A percentile compares a stretch with the other conserved stretches of the same genome.
These are phyloP conservation scores for Agaricales sp. DNA, from an alignment of 1,284 basidiomycete genomes.

Conservation along the genomic window DNA sequence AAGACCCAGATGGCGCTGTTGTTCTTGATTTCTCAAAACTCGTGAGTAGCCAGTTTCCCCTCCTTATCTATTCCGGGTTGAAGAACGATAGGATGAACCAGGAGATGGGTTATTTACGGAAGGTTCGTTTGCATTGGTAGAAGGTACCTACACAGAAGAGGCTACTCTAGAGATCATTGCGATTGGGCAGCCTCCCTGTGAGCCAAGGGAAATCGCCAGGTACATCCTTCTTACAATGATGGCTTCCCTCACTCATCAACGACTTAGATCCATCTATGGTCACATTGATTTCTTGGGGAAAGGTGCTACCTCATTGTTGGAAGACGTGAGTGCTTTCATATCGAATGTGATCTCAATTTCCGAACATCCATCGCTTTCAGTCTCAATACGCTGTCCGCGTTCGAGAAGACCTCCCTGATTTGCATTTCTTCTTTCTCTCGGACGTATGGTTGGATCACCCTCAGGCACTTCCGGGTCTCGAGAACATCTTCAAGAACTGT, in stretches of 20 bases:
- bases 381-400: constrained; percentile 50
- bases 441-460: constrained; percentile 94
- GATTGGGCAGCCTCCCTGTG: constrained; percentile 95
- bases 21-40: constrained; percentile 84
- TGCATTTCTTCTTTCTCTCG: constrained; percentile 92
- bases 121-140: constrained; percentile 89
- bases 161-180: constrained; percentile 84
- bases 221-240: constrained; percentile 23
- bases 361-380: constrained; percentile 24
- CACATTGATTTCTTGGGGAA: constrained; percentile 94
- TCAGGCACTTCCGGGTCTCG: constrained; percentile 70
- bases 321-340: constrained; percentile 56
- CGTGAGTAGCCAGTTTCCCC: constrained; percentile 33
- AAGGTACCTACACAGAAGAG: constrained; percentile 94
- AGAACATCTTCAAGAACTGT: constrained; percentile 86
- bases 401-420: constrained; percentile 54
- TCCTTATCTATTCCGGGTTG: constrained; percentile 5
- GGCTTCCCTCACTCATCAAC: constrained; percentile 3
- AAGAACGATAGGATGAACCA: constrained; percentile 63
- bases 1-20: constrained; percentile 90
- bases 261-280: constrained; percentile 73
- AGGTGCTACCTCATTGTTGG: constrained; percentile 83
- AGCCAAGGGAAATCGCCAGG: constrained; percentile 76
- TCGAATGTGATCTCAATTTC: constrained; percentile 3
- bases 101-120: constrained; percentile 97